A percentile compares a stretch with the other conserved stretches of the same genome.
Conservation (phyloP, 495 filamentous ascomycete genomes). For the Penicillium coffeae region DNA sequence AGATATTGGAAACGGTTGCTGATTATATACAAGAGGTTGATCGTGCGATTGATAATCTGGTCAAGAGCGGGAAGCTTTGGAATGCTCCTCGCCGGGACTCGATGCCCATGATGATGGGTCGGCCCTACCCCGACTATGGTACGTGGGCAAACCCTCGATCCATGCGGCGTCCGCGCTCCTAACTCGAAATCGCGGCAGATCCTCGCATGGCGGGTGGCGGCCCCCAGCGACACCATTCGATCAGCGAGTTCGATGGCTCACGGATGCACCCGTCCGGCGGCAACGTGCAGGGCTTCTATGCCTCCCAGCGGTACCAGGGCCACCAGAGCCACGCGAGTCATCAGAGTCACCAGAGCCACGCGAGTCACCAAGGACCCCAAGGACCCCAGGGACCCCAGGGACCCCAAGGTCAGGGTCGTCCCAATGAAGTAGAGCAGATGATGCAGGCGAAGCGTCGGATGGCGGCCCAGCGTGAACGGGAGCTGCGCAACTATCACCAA, state of each 20-base stretch:
- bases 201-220: conserved; percentile 41
- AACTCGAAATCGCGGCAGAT: conserved; percentile 35
- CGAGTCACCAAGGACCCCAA: conserved; percentile 23
- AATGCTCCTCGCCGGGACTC: conserved; percentile 79
- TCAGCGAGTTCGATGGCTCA: conserved; percentile 79
- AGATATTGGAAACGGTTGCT: background rate
- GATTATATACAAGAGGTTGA: conserved; percentile 73
- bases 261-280: conserved; percentile 68
- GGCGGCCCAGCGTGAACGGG: conserved; percentile 97
- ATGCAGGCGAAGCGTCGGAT: conserved; percentile 98
- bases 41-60: conserved; percentile 88
- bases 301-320: conserved; percentile 80
- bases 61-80: conserved; percentile 94
- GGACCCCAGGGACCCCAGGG: background rate
- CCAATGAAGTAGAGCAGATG: conserved; percentile 96
- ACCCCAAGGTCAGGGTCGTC: conserved; percentile 59
- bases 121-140: conserved; percentile 59
- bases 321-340: conserved; percentile 5
- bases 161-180: conserved; percentile 18
- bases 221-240: conserved; percentile 72
- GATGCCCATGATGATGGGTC: conserved; percentile 64
- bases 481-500: conserved; percentile 99
- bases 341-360: conserved; percentile 65
- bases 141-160: conserved; percentile 23
- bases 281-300: conserved; percentile 91